Evolutionary conservation across 2,329 filamentous ascomycete genomes (phyloP), one percentile per base, ranked within the genome.

Genomic region (Epichloe gansuensis): DNA sequence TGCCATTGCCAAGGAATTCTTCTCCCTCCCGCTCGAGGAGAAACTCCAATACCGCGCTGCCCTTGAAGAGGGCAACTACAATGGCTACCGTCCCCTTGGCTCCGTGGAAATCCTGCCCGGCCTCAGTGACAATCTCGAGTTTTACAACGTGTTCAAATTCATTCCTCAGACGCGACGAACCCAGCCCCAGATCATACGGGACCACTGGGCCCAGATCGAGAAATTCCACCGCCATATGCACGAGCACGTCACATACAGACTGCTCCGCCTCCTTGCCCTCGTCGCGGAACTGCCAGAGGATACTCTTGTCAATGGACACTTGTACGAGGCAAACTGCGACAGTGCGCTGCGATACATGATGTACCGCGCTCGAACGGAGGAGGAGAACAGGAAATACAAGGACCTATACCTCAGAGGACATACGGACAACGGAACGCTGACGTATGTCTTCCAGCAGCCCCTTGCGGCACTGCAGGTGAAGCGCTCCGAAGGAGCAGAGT

Each of bases 261-360:
- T 70, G 1, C 62, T 70, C 3, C 51, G 54, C 3, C 60, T 70
- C 5, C 65, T 70, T 45, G 65, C 67, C 5, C 75, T 81, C 31
- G 66, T 81, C 2, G 69, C 83, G 0, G 74, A 82, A 59, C 67
- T 83, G 0, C 75, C 77, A 0, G 73, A 77, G 48, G 75, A 82
- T 17, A 72, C 73, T 53, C 72, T 83, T 47, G 68, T 74, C 25
- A 68, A 71, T 11, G 66, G 71, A 35, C 80, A 83, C 58, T 68
- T 68, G 6, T 83, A 80, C 57, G 70, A 77, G 2, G 67, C 73
- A 47, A 67, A 72, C 38, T 73, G 73, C 45, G 77, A 81, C 56
- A 75, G 75, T 50, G 76, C 81, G 57, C 68, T 81, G 36, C 73
- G 80, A 7, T 81, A 80, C 61, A 80, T 81, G 77, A 73, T 77